Conservation (phyloP, 306 rosid species). For the Begonia fuchsioides region DNA sequence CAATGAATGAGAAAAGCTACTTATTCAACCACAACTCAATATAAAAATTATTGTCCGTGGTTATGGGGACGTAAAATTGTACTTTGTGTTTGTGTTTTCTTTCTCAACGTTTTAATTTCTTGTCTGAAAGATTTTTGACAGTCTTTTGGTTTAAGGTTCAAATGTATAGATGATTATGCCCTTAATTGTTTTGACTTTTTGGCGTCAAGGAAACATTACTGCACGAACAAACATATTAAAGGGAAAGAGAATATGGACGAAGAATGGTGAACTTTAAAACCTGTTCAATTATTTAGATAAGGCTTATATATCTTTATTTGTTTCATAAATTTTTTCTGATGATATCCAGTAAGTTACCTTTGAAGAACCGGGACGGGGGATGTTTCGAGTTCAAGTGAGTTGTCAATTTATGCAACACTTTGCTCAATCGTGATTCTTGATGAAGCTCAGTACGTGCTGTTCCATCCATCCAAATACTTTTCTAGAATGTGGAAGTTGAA, state of each 20-base stretch:
- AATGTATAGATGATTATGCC: not conserved
- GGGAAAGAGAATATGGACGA: conserved; percentile 62
- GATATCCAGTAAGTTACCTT: conserved; percentile 49
- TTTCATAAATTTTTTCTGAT: conserved; percentile 12
- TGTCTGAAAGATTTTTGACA: not conserved
- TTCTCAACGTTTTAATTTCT: not conserved
- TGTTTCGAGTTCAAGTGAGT: conserved; percentile 82
- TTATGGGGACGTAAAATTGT: not conserved
- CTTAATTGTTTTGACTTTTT: conserved; percentile 11
- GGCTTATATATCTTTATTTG: not conserved
- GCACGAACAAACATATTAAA: conserved; percentile 55
- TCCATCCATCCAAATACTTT: not conserved
- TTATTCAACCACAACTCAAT: not conserved
- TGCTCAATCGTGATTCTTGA: conserved; percentile 31
- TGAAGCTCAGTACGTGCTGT: conserved; percentile 73
- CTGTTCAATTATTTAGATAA: too few species aligned
- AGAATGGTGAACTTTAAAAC: conserved; percentile 44
- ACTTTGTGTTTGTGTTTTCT: too few species aligned
- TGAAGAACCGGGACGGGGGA: conserved; percentile 42
- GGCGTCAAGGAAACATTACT: conserved; percentile 89
- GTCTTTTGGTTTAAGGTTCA: not conserved
- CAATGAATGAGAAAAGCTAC: not conserved
- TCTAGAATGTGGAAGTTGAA: too few species aligned
- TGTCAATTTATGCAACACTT: conserved; percentile 3
- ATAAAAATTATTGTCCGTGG: not conserved